phyloP scores from a whole-genome alignment of 75 land plant species.

The Larix kaempferi region DNA sequence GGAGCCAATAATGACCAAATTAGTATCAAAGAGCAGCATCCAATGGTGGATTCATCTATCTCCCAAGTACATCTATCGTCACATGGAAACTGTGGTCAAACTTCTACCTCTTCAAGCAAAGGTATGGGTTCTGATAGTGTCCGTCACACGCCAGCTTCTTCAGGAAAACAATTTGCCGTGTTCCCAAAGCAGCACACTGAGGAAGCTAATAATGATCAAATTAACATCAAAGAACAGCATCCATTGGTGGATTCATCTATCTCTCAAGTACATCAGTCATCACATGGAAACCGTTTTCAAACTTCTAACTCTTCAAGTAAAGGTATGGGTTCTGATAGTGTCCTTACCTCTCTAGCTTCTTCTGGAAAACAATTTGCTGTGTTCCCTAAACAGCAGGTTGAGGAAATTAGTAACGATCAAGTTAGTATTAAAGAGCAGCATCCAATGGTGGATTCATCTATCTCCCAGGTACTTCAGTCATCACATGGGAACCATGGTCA shows the following conservation, averaged over 20 bases:
- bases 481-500: background rate
- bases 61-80: background rate
- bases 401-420: background rate
- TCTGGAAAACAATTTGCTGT: background rate
- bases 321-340: constrained; percentile 1
- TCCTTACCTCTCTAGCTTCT: background rate
- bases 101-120: background rate
- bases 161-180: background rate
- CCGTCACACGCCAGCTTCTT: background rate
- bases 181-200: background rate
- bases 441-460: background rate
- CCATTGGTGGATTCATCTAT: background rate
- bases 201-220: background rate
- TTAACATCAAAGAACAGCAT: constrained; percentile 7
- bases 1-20: background rate
- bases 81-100: background rate
- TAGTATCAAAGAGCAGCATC: background rate
- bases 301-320: background rate
- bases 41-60: background rate
- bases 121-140: constrained; percentile 8
- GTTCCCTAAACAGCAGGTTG: background rate
- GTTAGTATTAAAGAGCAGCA: constrained; percentile 5
- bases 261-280: background rate
- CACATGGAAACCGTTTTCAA: background rate
- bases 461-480: background rate